Conservation (phyloP, 257 asterid genomes). For the Prunella vulgaris region DNA sequence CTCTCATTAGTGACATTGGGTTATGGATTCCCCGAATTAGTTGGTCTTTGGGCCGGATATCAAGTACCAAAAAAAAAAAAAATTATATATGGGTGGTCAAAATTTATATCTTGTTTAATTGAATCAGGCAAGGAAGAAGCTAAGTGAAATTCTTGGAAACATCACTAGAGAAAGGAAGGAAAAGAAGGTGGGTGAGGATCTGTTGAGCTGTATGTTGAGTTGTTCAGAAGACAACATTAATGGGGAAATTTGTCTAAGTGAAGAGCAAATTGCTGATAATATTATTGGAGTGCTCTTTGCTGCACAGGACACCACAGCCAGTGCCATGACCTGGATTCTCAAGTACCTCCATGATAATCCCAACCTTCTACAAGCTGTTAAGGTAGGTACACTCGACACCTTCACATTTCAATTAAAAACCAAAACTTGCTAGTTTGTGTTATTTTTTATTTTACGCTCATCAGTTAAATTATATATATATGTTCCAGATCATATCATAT, state of each 20-base stretch:
- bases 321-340: slow-evolving; percentile 76
- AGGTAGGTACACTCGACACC: too few relatives aligned
- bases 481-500: too few relatives aligned
- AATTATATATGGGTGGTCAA: too few relatives aligned
- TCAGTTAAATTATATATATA: too few relatives aligned
- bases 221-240: slow-evolving; percentile 43
- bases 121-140: slow-evolving; percentile 71
- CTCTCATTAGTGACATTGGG: too few relatives aligned
- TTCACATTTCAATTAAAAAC: too few relatives aligned
- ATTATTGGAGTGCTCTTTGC: slow-evolving; percentile 85
- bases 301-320: slow-evolving; percentile 86
- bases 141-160: slow-evolving; percentile 44
- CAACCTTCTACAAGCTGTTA: slow-evolving; percentile 49
- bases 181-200: slow-evolving; percentile 32
- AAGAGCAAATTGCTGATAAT: slow-evolving; percentile 73
- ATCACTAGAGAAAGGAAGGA: slow-evolving; percentile 57
- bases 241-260: slow-evolving; percentile 38
- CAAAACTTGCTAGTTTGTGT: too few relatives aligned
- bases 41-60: too few relatives aligned
- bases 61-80: too few relatives aligned
- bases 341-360: slow-evolving; percentile 71
- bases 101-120: neutral
- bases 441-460: too few relatives aligned
- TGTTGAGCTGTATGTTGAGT: slow-evolving; percentile 49
- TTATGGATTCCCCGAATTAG: too few relatives aligned